Base-by-base conservation (phyloP, 371 early-diverging fungal genomes). In the Syncephalastrum racemosum region DNA sequence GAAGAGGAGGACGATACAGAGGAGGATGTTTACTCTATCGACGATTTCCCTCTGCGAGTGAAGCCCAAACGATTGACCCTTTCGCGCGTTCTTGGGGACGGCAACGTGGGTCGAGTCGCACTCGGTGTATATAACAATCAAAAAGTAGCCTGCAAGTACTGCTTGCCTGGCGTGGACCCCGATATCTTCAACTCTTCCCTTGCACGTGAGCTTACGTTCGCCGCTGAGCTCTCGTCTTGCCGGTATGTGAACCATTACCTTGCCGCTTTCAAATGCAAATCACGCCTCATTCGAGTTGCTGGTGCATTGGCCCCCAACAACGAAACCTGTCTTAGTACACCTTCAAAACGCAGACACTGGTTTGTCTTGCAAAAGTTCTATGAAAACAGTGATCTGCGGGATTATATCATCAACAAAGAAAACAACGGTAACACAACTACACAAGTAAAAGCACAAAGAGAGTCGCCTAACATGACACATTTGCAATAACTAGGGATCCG, bases 211-310 rank as follows among this genome's bases (percentile, higher is more conserved):
- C 46, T 75, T 3, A 46, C 51, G 3, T 75, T 59, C 58, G 69
- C 75, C 14, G 66, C 67, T 1, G 56, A 56, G 20, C 44, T 75
- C 0, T 63, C 66, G 1, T 25, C 31, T 0, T 71, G 75, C 20
- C 60, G 70, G 13, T 70, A 58, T 22, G 56, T 60, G 2, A 71
- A 71, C 19, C 45, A 43, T 5, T 75, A 71, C 27, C 22, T 75
- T 10, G 75, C 72, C 8, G 58, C 66, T 51, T 27, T 62, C 12
- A 47, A 47, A 6, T 66, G 64, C 22, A 39, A 46, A 19, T 45
- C 39, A 12, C 55, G 49, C 19, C 49, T 45, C 19, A 57, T 22
- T 15, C 44, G 7, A 13, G 36, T 18, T 20, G 13, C 13, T 20
- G 20, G 23, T 16, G 22, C 14, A 12, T 15, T n/a, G 22, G 15